Evolutionary conservation across 2,329 filamentous ascomycete genomes (phyloP).

Genomic region (Dothideomycetidae sp.): DNA sequence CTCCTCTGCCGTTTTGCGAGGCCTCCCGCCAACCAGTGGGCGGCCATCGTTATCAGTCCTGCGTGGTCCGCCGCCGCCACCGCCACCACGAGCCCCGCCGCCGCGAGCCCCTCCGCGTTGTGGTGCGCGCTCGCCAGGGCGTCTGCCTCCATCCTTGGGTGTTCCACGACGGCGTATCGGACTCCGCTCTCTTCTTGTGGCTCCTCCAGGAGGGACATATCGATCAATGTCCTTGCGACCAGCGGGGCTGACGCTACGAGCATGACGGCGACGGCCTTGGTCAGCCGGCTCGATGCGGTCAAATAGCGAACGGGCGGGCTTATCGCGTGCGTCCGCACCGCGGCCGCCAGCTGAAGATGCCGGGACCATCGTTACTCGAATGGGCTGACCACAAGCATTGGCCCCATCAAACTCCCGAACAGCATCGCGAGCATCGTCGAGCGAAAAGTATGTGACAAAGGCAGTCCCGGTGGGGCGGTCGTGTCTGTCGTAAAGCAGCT

Average conservation of each 20-base stretch:
- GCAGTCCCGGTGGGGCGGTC: slow-evolving; percentile 77
- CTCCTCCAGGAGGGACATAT: slow-evolving; percentile 55
- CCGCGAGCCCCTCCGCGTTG: slow-evolving; percentile 26
- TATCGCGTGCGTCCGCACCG: slow-evolving; percentile 35
- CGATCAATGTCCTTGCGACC: slow-evolving; percentile 54
- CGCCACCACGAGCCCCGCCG: slow-evolving; percentile 27
- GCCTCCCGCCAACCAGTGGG: slow-evolving; percentile 31
- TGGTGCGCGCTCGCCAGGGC: slow-evolving; percentile 23
- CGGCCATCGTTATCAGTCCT: slow-evolving; percentile 34
- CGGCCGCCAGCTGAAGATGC: slow-evolving; percentile 27
- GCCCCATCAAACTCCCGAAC: slow-evolving; percentile 74
- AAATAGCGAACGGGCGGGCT: slow-evolving; percentile 48
- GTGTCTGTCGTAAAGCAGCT: slow-evolving; percentile 71
- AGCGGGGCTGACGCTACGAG: slow-evolving; percentile 35
- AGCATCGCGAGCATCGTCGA: slow-evolving; percentile 58
- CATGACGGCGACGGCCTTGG: slow-evolving; percentile 22
- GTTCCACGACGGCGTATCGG: slow-evolving; percentile 37
- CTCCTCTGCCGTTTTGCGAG: slow-evolving; percentile 79
- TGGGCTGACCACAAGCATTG: slow-evolving; percentile 73
- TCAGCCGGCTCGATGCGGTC: slow-evolving; percentile 41
- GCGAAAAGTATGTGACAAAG: slow-evolving; percentile 62
- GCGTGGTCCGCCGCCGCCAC: slow-evolving; percentile 28
- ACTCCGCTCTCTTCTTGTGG: slow-evolving; percentile 36
- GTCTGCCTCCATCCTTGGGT: slow-evolving; percentile 34
- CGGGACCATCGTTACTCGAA: slow-evolving; percentile 53